Base-by-base conservation (phyloP, 805 yeast species). In the Metschnikowia chrysomelidarum region DNA sequence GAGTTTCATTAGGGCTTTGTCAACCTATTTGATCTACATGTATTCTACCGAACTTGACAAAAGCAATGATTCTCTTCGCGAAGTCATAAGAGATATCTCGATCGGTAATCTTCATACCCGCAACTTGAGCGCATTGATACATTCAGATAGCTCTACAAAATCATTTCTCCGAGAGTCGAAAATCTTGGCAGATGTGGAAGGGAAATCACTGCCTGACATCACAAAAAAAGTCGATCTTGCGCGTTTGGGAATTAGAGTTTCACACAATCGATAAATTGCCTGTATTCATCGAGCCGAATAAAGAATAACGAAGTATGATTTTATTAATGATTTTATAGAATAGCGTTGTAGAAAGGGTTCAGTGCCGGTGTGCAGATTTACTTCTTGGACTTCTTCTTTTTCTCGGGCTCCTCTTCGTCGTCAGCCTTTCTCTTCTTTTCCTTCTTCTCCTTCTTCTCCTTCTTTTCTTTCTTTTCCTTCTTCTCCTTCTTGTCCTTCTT, bases 391-490 rank as follows among this genome's bases (percentile, higher is more conserved):
- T 77, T 70, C 67, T 76, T 74, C 51, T 67, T 70, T 64, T 69
- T 71, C 56, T 73, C 70, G 32, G 69, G 60, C 41, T 61, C 54
- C 55, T 73, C 69, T 36, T 71, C 75, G 20, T 47, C 49, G 6
- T 42, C 49, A 19, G 47, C 46, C 44, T 45, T 47, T 34, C 47
- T 45, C 48, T 47, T 47, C 41, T 50, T 50, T 56, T 74, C 73
- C 40, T 69, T 70, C 60, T 74, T 71, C 58, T 74, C 68, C 45
- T 70, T 75, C 65, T 78, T 76, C 60, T 77, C 75, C 55, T 77
- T 76, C 73, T 80, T 76, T 56, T 80, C 74, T 55, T 75, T 75
- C 60, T 76, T 71, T 49, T 73, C 71, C 54, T 73, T 71, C 60
- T 74, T 67, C 32, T 73, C 69, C 52, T 70, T 73, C 69, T 75